phyloP scores from a whole-genome alignment of 345 rosid species.

The Populus simonii region DNA sequence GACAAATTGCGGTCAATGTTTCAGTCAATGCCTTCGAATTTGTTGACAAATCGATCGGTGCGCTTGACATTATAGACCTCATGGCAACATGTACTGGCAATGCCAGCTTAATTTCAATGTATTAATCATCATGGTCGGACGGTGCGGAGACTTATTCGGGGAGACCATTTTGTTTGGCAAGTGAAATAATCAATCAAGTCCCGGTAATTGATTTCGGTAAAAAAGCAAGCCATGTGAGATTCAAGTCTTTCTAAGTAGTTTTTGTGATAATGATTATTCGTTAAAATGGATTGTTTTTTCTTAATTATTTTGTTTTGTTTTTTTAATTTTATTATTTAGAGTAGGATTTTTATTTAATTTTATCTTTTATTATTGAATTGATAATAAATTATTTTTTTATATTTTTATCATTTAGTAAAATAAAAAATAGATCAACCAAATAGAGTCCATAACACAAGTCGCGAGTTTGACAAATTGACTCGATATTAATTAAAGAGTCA shows the following conservation, averaged over 20 bases:
- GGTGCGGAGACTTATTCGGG: neutral
- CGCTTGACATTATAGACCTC: neutral
- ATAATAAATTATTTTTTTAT: too few species aligned
- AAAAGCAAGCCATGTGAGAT: neutral
- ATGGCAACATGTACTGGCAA: neutral
- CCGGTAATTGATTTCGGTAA: neutral
- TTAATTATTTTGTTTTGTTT: too few species aligned
- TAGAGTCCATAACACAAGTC: too few species aligned
- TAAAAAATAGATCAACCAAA: too few species aligned
- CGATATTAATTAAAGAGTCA: too few species aligned
- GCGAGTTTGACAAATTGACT: fast-evolving
- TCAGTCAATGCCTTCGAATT: neutral
- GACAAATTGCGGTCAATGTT: neutral
- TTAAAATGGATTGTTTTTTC: too few species aligned
- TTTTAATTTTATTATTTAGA: too few species aligned
- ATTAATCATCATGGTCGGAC: neutral
- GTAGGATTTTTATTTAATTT: too few species aligned
- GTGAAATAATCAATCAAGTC: neutral
- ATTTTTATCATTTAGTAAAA: too few species aligned
- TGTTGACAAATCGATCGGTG: neutral
- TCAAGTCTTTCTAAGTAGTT: too few species aligned
- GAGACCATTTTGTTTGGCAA: neutral
- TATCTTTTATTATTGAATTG: too few species aligned
- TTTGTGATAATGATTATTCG: too few species aligned
- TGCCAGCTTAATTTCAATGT: neutral